These are phyloP conservation scores for Plectranthus barbatus DNA, from an alignment of 257 asterid genomes.

Conservation along the genomic window DNA sequence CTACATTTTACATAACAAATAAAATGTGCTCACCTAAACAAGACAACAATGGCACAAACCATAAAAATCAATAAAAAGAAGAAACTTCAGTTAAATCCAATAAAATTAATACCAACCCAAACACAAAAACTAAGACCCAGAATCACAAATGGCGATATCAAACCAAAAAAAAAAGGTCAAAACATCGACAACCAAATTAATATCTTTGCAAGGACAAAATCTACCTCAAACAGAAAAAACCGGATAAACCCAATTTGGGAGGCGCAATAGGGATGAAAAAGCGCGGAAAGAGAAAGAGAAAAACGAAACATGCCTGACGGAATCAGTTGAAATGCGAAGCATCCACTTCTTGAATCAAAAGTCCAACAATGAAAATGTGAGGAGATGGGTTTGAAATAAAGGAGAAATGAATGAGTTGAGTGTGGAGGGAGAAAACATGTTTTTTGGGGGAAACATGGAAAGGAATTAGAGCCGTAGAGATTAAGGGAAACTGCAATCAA, in stretches of 20 bases:
- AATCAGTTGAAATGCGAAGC: conserved; percentile 21
- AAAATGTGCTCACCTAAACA: conserved; percentile 1
- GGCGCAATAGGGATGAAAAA: neutral
- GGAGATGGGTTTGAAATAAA: neutral
- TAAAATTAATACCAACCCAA: neutral
- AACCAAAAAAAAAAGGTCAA: neutral
- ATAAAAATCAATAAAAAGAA: neutral
- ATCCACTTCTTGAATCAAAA: conserved; percentile 5
- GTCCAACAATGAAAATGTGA: neutral
- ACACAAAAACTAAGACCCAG: neutral
- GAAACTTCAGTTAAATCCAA: neutral
- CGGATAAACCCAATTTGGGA: neutral
- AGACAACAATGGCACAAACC: neutral
- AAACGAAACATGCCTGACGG: conserved; percentile 21
- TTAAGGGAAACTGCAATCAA: conserved; percentile 20
- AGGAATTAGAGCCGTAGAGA: conserved; percentile 11
- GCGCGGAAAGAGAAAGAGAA: neutral
- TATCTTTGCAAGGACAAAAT: no score
- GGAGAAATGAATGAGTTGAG: conserved; percentile 8
- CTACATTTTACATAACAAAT: neutral
- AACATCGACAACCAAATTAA: neutral
- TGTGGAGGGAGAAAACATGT: conserved; percentile 25
- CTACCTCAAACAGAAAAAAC: no score
- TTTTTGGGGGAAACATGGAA: conserved; percentile 18
- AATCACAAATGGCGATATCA: neutral